phyloP scores from a whole-genome alignment of 352 stramenopile genomes.

The Globisporangium lucens region DNA sequence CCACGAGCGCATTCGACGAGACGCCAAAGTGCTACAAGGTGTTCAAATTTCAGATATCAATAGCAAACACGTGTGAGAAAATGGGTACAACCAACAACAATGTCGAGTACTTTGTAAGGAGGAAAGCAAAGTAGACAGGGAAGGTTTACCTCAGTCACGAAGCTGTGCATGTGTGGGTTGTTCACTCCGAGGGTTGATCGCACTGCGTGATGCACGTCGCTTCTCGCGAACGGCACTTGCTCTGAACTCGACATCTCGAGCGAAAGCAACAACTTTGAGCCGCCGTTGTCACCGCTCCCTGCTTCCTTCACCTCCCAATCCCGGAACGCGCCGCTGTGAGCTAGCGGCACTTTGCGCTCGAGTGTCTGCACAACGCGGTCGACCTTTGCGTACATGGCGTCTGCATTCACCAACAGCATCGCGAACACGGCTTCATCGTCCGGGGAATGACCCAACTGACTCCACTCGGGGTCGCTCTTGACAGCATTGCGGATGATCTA shows the following conservation, averaged over 20 bases:
- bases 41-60: too few species aligned
- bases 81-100: not conserved
- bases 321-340: not conserved
- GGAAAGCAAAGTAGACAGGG: too few species aligned
- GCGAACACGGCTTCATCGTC: not conserved
- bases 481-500: not conserved
- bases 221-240: not conserved
- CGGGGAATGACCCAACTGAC: not conserved
- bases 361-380: not conserved
- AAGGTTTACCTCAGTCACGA: not conserved
- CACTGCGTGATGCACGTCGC: not conserved
- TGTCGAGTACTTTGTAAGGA: not conserved
- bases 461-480: not conserved
- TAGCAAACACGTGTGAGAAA: too few species aligned
- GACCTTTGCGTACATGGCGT: not conserved
- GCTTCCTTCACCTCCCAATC: not conserved
- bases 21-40: not conserved
- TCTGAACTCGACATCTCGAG: not conserved
- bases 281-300: too few species aligned
- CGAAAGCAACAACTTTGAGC: not conserved
- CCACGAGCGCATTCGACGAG: not conserved
- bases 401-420: not conserved
- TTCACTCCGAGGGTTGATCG: not conserved
- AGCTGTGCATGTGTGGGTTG: not conserved
- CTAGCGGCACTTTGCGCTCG: not conserved